These are phyloP conservation scores for Stropharia rugosoannulata DNA, from an alignment of 768 basidiomycete genomes.

Conservation along the genomic window DNA sequence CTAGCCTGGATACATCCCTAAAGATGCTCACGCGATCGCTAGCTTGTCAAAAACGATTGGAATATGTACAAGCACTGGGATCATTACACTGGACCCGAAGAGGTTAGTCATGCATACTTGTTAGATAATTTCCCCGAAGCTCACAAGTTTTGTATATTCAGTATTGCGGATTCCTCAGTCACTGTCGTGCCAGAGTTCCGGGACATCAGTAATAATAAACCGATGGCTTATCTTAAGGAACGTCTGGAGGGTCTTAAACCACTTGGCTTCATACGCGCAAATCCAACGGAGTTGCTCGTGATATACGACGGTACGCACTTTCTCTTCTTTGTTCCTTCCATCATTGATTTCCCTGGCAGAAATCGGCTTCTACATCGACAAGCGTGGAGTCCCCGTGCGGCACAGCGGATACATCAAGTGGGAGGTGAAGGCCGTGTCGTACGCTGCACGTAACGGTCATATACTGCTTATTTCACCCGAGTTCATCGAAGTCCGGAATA, in stretches of 20 bases:
- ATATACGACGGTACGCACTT: constrained; percentile 66
- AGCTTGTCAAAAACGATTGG: constrained; percentile 62
- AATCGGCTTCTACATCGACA: constrained; percentile 76
- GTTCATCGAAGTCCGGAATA: constrained; percentile 74
- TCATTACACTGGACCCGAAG: constrained; percentile 65
- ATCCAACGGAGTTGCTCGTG: constrained; percentile 59
- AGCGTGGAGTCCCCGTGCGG: constrained; percentile 63
- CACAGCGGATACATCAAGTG: constrained; percentile 68
- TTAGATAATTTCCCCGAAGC: too few relatives aligned
- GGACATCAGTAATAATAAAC: constrained; percentile 34
- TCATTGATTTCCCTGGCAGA: constrained; percentile 33
- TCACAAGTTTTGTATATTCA: too few relatives aligned
- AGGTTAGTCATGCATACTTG: constrained; percentile 52
- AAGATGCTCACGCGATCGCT: constrained; percentile 63
- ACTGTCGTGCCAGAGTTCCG: constrained; percentile 61
- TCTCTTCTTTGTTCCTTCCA: neutral
- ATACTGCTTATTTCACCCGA: constrained; percentile 71
- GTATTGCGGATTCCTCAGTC: constrained; percentile 39
- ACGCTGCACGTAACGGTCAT: constrained; percentile 57
- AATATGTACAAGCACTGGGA: constrained; percentile 61
- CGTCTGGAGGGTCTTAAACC: constrained; percentile 58
- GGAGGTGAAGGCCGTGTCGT: constrained; percentile 71
- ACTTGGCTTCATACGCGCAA: constrained; percentile 63
- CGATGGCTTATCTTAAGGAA: constrained; percentile 53
- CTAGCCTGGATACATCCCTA: constrained; percentile 70